Base-by-base conservation (phyloP, 2,329 filamentous ascomycete genomes). In the Cladosporium sp. region DNA sequence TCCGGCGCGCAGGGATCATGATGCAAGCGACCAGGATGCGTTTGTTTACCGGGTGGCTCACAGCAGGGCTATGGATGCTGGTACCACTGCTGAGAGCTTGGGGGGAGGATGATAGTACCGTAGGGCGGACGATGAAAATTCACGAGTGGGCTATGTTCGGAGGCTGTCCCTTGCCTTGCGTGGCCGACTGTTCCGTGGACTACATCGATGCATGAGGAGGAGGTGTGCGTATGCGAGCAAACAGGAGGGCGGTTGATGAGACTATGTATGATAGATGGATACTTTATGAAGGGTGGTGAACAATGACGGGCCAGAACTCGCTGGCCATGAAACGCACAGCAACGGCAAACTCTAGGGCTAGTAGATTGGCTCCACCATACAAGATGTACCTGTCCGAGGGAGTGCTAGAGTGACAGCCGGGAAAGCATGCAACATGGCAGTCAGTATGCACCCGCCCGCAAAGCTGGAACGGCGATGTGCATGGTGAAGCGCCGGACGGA, bases 401-500 rank as follows among this genome's bases (percentile, higher is more conserved):
- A 55, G 34, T 36, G 2, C 12, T 36, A 3, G 3, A 4, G 52
- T 55, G 52, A 55, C 28, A 55, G 52, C 8, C 30, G 52, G 51
- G 18, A 3, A 21, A 21, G 41, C 41, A 47, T 47, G 41, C 41
- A 47, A 18, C n/a, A 47, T 47, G 41, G 41, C 41, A 54, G 32
- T 11, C 41, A 54, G 32, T 11, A 34, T 54, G 51, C 51, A 34
- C 12, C 52, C 52, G 30, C 52, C 52, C 52, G 52, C 52, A 55
- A 55, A 55, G 30, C 52, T 55, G 52, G 52, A 55, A 55, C 52
- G 28, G 30, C 52, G 21, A 55, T 34, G 12, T 55, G 52, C 30
- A 55, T 55, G 52, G 52, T 55, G 52, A 55, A 32, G 52, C 52
- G 52, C 52, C 52, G 52, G 32, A 55, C 52, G 52, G 28, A 14